phyloP scores from a whole-genome alignment of 495 filamentous ascomycete genomes.

The Parathielavia appendiculata region DNA sequence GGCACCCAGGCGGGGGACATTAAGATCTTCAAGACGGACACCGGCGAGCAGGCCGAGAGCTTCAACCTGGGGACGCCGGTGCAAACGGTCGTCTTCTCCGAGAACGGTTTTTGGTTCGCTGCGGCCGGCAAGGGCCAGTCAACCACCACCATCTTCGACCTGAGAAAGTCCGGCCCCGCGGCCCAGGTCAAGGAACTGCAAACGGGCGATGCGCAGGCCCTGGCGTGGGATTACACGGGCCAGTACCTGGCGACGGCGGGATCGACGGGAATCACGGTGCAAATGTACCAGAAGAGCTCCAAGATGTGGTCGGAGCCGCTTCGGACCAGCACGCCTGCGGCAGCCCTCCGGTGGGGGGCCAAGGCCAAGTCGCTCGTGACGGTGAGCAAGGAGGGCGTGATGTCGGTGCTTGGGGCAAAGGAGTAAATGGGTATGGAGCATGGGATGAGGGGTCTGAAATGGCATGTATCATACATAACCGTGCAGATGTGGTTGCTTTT shows the following conservation, averaged over 20 bases:
- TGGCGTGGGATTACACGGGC: slow-evolving; percentile 91
- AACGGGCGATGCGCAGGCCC: slow-evolving; percentile 65
- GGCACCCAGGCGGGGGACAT: slow-evolving; percentile 72
- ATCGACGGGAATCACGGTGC: slow-evolving; percentile 73
- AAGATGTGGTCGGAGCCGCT: slow-evolving; percentile 90
- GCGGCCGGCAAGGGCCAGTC: slow-evolving; percentile 66
- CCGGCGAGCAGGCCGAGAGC: slow-evolving; percentile 61
- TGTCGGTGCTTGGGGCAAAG: slow-evolving; percentile 57
- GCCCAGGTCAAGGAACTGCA: slow-evolving; percentile 74
- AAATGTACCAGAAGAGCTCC: slow-evolving; percentile 73
- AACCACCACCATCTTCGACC: slow-evolving; percentile 79
- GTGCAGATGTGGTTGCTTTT: background rate
- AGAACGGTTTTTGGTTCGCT: slow-evolving; percentile 96
- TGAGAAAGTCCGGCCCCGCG: slow-evolving; percentile 76
- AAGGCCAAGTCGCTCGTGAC: slow-evolving; percentile 68
- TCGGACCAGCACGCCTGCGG: slow-evolving; percentile 64
- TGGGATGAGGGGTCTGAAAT: background rate
- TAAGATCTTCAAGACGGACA: slow-evolving; percentile 79
- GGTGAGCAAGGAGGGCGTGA: slow-evolving; percentile 65
- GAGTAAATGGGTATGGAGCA: background rate
- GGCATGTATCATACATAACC: background rate
- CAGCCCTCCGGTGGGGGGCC: slow-evolving; percentile 70
- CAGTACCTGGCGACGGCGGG: slow-evolving; percentile 86
- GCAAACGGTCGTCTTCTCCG: slow-evolving; percentile 76
- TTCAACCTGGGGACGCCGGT: slow-evolving; percentile 65